phyloP scores from a whole-genome alignment of 805 yeast genomes.

The Yamadazyma phyllophila region DNA sequence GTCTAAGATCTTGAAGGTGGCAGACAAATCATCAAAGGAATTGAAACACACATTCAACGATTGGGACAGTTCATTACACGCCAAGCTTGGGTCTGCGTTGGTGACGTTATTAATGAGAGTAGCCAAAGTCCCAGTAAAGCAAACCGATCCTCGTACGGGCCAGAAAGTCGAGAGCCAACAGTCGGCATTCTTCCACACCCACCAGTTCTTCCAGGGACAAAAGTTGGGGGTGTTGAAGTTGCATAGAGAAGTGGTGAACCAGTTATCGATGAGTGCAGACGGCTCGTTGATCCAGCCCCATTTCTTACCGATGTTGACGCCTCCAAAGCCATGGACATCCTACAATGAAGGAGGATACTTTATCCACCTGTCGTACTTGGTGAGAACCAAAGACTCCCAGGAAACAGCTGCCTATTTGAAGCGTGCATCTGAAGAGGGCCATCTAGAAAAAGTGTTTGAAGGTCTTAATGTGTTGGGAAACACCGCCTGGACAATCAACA shows the following conservation, averaged over 20 bases:
- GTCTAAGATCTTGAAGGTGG: slow-evolving; percentile 41
- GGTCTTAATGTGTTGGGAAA: slow-evolving; percentile 85
- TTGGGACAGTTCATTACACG: slow-evolving; percentile 30
- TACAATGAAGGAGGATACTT: slow-evolving; percentile 85
- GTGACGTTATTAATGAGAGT: slow-evolving; percentile 73
- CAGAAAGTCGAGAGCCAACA: slow-evolving; percentile 64
- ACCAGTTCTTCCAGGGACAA: slow-evolving; percentile 75
- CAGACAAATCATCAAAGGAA: slow-evolving; percentile 14
- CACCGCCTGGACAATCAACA: slow-evolving; percentile 92
- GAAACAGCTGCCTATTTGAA: slow-evolving; percentile 87
- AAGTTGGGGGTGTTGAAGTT: slow-evolving; percentile 78
- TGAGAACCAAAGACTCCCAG: slow-evolving; percentile 79
- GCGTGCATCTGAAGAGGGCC: slow-evolving; percentile 73
- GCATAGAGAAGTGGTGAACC: slow-evolving; percentile 65
- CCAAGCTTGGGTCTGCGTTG: slow-evolving; percentile 80
- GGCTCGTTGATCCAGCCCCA: slow-evolving; percentile 78
- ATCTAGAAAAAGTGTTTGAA: slow-evolving; percentile 62
- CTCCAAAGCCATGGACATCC: slow-evolving; percentile 85
- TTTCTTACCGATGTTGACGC: slow-evolving; percentile 84
- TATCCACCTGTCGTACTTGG: slow-evolving; percentile 58
- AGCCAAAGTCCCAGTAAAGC: slow-evolving; percentile 78
- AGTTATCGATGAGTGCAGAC: slow-evolving; percentile 63
- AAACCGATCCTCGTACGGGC: slow-evolving; percentile 77
- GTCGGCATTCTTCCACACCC: slow-evolving; percentile 89
- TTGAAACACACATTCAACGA: slow-evolving; percentile 15